Conservation (phyloP, 768 basidiomycete species). For the Boletus subcaerulescens region DNA sequence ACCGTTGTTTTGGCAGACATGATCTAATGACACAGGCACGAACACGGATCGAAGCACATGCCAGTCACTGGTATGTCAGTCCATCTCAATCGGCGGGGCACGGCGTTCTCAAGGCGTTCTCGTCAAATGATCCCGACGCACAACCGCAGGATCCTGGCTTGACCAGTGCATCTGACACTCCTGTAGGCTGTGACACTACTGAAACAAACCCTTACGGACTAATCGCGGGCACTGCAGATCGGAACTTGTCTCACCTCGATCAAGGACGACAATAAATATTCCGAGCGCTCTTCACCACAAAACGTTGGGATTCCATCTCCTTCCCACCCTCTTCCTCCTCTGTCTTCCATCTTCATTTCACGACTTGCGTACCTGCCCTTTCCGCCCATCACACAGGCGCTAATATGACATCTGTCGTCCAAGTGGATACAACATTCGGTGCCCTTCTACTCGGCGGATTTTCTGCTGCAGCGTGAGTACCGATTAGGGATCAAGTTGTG, state of each 20-base stretch:
- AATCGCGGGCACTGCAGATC: not conserved
- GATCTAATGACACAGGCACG: too few species aligned
- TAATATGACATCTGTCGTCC: conserved; percentile 12
- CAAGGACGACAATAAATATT: not conserved
- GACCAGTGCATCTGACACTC: too few species aligned
- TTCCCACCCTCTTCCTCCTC: not conserved
- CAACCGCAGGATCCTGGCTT: too few species aligned
- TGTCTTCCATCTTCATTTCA: not conserved
- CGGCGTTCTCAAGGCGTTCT: too few species aligned
- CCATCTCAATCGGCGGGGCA: too few species aligned
- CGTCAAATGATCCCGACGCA: too few species aligned
- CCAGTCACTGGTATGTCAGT: too few species aligned
- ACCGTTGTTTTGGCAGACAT: too few species aligned
- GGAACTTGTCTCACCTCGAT: not conserved
- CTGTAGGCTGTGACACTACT: not conserved
- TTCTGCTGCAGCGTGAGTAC: conserved; percentile 25
- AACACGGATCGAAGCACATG: too few species aligned
- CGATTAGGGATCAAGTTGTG: not conserved
- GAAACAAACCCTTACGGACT: not conserved
- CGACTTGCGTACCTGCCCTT: not conserved
- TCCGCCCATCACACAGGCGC: not conserved
- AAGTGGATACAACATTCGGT: conserved; percentile 19
- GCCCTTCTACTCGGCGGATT: conserved; percentile 32
- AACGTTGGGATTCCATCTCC: not conserved
- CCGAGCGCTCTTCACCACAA: not conserved